Evolutionary conservation across 164 flowering plant species (phyloP).

Genomic region (Dillenia suffruticosa): DNA sequence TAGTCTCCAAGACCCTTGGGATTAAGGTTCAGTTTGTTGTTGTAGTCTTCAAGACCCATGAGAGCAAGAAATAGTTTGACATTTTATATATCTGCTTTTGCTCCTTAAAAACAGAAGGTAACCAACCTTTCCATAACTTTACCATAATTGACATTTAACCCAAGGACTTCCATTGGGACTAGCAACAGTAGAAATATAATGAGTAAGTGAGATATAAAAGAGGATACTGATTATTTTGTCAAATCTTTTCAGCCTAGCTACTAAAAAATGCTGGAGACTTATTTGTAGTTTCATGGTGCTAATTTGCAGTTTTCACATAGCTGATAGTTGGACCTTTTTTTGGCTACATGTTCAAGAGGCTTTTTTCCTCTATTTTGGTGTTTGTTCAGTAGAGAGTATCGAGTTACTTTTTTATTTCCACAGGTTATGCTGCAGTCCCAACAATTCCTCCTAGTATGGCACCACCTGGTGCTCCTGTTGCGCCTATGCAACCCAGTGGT

Average conservation of each 20-base stretch:
- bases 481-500: conserved; percentile 47
- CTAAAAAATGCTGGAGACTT: background rate
- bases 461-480: conserved; percentile 60
- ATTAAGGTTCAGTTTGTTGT: no score
- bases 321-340: background rate
- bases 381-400: background rate
- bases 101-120: no score
- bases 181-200: no score
- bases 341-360: background rate
- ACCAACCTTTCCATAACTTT: no score
- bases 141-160: no score
- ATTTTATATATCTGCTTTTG: no score
- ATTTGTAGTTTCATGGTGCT: background rate
- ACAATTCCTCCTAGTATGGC: conserved; percentile 51
- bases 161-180: no score
- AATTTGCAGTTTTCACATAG: background rate
- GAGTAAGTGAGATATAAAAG: no score
- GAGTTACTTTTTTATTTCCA: conserved; percentile 4
- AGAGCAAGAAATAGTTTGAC: no score
- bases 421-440: conserved; percentile 44
- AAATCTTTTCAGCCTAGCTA: background rate
- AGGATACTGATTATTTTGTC: no score
- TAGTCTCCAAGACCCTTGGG: no score
- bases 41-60: no score
- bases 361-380: background rate